Evolutionary conservation across 768 basidiomycete genomes (phyloP).

Genomic region (Artomyces pyxidatus): DNA sequence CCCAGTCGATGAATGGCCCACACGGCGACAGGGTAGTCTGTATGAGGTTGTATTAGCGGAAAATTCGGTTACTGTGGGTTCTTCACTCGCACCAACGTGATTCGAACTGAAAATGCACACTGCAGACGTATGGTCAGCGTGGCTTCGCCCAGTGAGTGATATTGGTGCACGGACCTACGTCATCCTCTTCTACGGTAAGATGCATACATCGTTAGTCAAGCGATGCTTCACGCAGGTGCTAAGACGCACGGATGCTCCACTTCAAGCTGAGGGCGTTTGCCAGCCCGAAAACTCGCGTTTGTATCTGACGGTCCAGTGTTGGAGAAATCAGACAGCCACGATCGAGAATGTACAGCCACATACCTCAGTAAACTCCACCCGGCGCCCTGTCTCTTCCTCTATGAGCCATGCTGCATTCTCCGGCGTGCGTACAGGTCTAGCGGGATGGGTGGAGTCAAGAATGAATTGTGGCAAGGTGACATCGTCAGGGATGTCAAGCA

Average conservation of each 20-base stretch:
- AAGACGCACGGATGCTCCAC: too few species aligned
- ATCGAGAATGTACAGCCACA: slow-evolving; percentile 2
- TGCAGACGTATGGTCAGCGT: slow-evolving; percentile 1
- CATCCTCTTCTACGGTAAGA: slow-evolving; percentile 29
- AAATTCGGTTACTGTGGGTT: neutral
- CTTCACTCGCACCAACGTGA: slow-evolving; percentile 19
- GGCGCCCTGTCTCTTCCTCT: slow-evolving; percentile 31
- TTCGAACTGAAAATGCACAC: slow-evolving; percentile 20
- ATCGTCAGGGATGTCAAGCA: slow-evolving; percentile 16
- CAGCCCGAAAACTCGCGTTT: too few species aligned
- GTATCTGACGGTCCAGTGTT: slow-evolving; percentile 20
- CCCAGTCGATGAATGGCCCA: slow-evolving; percentile 21
- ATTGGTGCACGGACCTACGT: slow-evolving; percentile 27
- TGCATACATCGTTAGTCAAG: too few species aligned
- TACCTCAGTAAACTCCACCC: slow-evolving; percentile 30
- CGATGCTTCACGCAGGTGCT: too few species aligned
- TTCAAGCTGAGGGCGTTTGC: too few species aligned
- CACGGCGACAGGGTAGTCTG: slow-evolving; percentile 11
- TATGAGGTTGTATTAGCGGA: neutral
- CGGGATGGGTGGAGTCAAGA: slow-evolving; percentile 16
- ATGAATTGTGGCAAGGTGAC: slow-evolving; percentile 19
- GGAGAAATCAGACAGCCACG: too few species aligned
- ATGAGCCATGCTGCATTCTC: slow-evolving; percentile 32
- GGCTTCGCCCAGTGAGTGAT: too few species aligned
- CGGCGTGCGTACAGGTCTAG: slow-evolving; percentile 5